Evolutionary conservation across 179 eudicot genomes (phyloP).

Genomic region (Pouteria campechiana): DNA sequence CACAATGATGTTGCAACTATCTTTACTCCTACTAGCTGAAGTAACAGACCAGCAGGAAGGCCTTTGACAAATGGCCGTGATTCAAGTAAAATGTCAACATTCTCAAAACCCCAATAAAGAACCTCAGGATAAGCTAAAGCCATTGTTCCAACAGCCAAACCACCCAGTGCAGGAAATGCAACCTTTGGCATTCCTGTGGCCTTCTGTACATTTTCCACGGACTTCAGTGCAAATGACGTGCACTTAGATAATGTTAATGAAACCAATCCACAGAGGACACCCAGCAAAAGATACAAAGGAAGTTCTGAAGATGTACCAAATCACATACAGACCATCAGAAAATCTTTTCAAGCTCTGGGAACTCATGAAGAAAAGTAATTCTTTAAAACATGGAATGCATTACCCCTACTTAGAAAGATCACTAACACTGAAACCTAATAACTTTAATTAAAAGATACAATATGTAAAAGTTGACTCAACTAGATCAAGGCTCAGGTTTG

Average conservation of each 20-base stretch:
- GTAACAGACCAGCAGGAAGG: slow-evolving; percentile 62
- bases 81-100: slow-evolving; percentile 83
- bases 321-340: too few species aligned
- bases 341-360: too few species aligned
- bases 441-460: too few species aligned
- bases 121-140: slow-evolving; percentile 93
- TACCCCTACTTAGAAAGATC: too few species aligned
- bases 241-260: slow-evolving; percentile 67
- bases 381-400: too few species aligned
- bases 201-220: slow-evolving; percentile 38
- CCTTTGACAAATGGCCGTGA: slow-evolving; percentile 69
- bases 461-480: too few species aligned
- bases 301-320: too few species aligned
- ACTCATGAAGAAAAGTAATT: too few species aligned
- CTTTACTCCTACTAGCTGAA: slow-evolving; percentile 76
- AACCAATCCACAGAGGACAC: slow-evolving; percentile 80
- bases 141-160: slow-evolving; percentile 68
- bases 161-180: slow-evolving; percentile 61
- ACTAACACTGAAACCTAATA: too few species aligned
- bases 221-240: slow-evolving; percentile 54
- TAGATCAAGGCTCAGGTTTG: too few species aligned
- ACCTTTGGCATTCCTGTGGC: slow-evolving; percentile 40
- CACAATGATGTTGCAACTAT: slow-evolving; percentile 78
- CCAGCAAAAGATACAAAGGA: slow-evolving; percentile 91
- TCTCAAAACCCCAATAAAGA: slow-evolving; percentile 97